phyloP scores from a whole-genome alignment of 257 asterid genomes.

The Fraxinus anomala region DNA sequence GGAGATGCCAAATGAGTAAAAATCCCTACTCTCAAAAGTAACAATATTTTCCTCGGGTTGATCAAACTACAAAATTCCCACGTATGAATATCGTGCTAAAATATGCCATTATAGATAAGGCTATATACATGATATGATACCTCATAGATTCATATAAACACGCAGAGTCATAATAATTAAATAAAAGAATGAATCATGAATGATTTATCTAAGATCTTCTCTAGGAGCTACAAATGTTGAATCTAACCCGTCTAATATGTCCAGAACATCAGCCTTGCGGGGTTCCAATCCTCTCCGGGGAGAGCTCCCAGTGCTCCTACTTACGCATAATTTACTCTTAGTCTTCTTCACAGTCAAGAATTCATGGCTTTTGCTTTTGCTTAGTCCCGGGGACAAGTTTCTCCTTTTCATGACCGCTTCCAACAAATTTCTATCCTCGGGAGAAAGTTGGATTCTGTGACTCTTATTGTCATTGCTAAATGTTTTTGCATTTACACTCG shows the following conservation, averaged over 20 bases:
- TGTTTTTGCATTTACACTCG: slow-evolving; percentile 16
- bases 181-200: slow-evolving; percentile 31
- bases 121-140: slow-evolving; percentile 35
- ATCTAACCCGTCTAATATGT: slow-evolving; percentile 78
- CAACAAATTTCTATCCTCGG: slow-evolving; percentile 68
- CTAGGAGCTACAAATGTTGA: slow-evolving; percentile 46
- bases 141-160: slow-evolving; percentile 26
- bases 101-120: slow-evolving; percentile 5
- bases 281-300: slow-evolving; percentile 49
- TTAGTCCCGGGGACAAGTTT: slow-evolving; percentile 53
- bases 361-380: slow-evolving; percentile 98
- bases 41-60: background rate
- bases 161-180: slow-evolving; percentile 27
- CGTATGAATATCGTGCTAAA: slow-evolving; percentile 24
- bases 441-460: slow-evolving; percentile 44
- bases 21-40: slow-evolving; percentile 6
- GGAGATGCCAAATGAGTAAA: background rate
- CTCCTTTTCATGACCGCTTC: slow-evolving; percentile 74
- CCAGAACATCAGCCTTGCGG: slow-evolving; percentile 61
- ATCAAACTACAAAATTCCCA: slow-evolving; percentile 28
- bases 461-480: slow-evolving; percentile 19
- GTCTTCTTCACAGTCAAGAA: slow-evolving; percentile 41
- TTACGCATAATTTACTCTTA: slow-evolving; percentile 51
- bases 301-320: slow-evolving; percentile 78
- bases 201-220: slow-evolving; percentile 6